phyloP scores from a whole-genome alignment of 192 early-diverging fungal species.

The Chytriomyces hyalinus region DNA sequence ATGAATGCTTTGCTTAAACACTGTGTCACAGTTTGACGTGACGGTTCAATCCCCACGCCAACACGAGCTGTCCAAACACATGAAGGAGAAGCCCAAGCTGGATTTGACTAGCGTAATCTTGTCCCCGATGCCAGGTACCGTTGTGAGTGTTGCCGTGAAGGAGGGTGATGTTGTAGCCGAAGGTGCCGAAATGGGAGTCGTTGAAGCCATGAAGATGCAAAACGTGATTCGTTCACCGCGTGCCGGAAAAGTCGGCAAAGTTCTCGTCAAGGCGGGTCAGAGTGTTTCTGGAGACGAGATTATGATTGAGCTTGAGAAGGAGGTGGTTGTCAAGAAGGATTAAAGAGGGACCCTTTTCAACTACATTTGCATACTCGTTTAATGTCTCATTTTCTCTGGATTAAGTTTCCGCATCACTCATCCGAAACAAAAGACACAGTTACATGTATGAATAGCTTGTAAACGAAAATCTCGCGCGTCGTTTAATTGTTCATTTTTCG shows the following conservation, averaged over 20 bases:
- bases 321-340: neutral
- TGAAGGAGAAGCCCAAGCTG: constrained; percentile 76
- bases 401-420: no score
- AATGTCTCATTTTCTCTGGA: no score
- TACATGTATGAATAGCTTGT: no score
- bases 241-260: constrained; percentile 71
- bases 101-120: constrained; percentile 78
- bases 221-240: constrained; percentile 84
- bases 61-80: constrained; percentile 67
- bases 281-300: constrained; percentile 79
- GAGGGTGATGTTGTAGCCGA: constrained; percentile 79
- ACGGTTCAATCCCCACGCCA: constrained; percentile 68
- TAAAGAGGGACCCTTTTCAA: no score
- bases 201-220: constrained; percentile 97
- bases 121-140: constrained; percentile 86
- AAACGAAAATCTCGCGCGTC: no score
- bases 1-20: no score
- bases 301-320: constrained; percentile 33
- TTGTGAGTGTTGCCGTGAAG: constrained; percentile 57
- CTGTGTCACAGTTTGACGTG: constrained; percentile 63
- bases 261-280: constrained; percentile 51
- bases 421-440: no score
- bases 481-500: no score
- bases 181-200: constrained; percentile 81
- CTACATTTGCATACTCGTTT: no score